Evolutionary conservation across 2,329 filamentous ascomycete genomes (phyloP).

Genomic region (Nemania diffusa): DNA sequence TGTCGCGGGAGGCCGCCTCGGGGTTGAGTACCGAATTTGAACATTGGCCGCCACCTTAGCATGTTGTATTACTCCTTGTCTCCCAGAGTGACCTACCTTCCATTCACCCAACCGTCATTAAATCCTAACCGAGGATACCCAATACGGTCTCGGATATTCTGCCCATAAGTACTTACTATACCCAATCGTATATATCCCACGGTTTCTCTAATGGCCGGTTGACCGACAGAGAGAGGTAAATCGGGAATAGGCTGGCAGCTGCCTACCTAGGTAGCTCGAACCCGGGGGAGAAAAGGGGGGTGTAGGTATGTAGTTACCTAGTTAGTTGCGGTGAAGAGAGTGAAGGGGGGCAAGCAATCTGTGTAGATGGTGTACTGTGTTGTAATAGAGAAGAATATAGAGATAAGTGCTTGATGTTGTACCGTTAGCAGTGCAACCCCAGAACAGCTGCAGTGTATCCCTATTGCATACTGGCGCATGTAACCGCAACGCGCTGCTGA

Average conservation of each 20-base stretch:
- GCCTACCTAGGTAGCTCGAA: conserved; percentile 22
- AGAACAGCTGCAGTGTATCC: conserved; percentile 25
- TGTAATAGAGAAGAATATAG: neutral
- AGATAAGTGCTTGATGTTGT: conserved; percentile 22
- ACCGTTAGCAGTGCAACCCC: conserved; percentile 27
- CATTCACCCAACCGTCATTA: neutral
- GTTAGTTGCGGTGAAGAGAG: conserved; percentile 10
- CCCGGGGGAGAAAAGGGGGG: neutral
- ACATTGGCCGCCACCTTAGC: neutral
- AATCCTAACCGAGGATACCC: neutral
- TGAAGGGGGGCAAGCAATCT: neutral
- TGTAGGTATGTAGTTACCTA: neutral
- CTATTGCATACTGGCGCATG: conserved; percentile 14
- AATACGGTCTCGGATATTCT: conserved; percentile 6
- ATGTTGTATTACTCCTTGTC: neutral
- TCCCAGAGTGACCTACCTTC: neutral
- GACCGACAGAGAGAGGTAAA: conserved; percentile 12
- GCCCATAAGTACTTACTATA: neutral
- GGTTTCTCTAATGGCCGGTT: neutral
- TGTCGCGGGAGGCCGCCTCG: conserved; percentile 8
- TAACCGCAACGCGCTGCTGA: conserved; percentile 15
- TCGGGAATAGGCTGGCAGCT: conserved; percentile 1
- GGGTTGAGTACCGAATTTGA: neutral
- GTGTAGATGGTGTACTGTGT: neutral
- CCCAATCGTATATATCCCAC: neutral